These are phyloP conservation scores for Lactuca sativa DNA, from an alignment of 129 eudicot species.

Conservation along the genomic window DNA sequence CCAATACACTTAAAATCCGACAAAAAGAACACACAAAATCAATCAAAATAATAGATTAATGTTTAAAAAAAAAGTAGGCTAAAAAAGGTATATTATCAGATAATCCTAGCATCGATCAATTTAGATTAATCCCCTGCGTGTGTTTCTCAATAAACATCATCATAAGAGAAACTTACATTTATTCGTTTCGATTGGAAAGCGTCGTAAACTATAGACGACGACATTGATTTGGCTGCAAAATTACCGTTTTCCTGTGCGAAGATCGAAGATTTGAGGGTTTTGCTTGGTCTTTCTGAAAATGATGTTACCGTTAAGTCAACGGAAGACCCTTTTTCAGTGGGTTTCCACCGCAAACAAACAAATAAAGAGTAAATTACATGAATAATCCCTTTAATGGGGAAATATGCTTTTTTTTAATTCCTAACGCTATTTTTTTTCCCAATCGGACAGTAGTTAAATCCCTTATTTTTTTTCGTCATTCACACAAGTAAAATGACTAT, in stretches of 20 bases:
- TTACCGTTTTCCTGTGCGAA: conserved; percentile 19
- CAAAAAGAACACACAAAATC: conserved; percentile 7
- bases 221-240: conserved; percentile 23
- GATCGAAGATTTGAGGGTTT: conserved; percentile 25
- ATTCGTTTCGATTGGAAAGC: conserved; percentile 1
- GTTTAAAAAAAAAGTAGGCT: background rate
- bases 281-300: conserved; percentile 9
- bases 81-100: background rate
- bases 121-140: background rate
- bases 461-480: too few relatives aligned
- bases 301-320: conserved; percentile 25
- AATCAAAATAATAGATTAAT: background rate
- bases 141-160: conserved; percentile 4
- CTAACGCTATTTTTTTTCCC: too few relatives aligned
- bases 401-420: too few relatives aligned
- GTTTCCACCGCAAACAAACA: conserved; percentile 10
- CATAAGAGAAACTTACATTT: conserved; percentile 16
- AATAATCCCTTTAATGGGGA: too few relatives aligned
- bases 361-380: background rate
- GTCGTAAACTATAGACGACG: background rate
- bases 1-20: conserved; percentile 18
- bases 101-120: conserved; percentile 8
- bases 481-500: too few relatives aligned
- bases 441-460: too few relatives aligned
- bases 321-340: background rate